Evolutionary conservation across 2,329 filamentous ascomycete genomes (phyloP).

Genomic region (Sporothrix protearum): DNA sequence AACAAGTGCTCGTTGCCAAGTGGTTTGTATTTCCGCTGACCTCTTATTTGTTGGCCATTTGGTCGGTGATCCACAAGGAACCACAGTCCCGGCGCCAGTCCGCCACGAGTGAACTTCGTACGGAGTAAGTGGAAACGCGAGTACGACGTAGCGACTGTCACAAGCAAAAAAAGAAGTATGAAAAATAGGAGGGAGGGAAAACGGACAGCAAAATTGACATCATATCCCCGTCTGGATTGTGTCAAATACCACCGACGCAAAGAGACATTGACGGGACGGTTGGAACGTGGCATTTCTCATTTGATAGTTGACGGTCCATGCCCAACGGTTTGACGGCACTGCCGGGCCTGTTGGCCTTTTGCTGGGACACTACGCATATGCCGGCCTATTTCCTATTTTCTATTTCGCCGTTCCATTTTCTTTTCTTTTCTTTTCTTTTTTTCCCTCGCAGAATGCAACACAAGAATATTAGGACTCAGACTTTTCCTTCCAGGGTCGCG

Average conservation of each 20-base stretch:
- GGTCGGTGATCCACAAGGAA: not conserved
- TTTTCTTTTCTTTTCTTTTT: not conserved
- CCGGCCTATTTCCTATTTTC: not conserved
- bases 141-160: not conserved
- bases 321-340: not conserved
- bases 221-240: not conserved
- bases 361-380: not conserved
- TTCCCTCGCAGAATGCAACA: not conserved
- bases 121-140: not conserved
- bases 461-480: too few relatives aligned
- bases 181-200: not conserved
- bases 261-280: not conserved
- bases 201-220: not conserved
- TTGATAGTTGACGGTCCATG: not conserved
- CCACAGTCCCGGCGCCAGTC: not conserved
- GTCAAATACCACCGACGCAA: conserved; percentile 6
- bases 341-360: not conserved
- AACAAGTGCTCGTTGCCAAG: too few relatives aligned
- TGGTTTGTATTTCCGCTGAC: not conserved
- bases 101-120: not conserved
- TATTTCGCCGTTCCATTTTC: not conserved
- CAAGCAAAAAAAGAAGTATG: not conserved
- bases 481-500: not conserved
- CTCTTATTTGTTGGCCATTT: not conserved
- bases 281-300: not conserved